Evolutionary conservation across 768 basidiomycete species (phyloP), one percentile per base, ranked within the genome.

Genomic region (Auricularia heimuer): DNA sequence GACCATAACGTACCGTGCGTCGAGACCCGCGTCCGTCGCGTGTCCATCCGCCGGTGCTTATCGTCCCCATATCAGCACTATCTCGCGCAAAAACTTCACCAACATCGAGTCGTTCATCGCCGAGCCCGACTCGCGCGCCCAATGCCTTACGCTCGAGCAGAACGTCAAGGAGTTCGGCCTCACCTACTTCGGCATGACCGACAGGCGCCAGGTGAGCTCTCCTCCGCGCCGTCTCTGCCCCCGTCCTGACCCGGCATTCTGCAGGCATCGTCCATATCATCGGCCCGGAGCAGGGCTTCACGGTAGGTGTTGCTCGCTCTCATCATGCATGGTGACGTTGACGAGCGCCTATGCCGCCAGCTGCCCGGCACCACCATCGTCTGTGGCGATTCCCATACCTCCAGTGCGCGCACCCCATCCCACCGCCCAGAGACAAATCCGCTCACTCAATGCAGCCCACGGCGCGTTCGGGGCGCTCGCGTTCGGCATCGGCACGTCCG

Each of bases 201-300:
- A 95, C 74, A 84, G 89, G 64, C 84, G 93, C 66, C 92, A 95
- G 79, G 92, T 86, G 70, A 67, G 75, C 65, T 36, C 11, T n/a
- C 34, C 21, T 61, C 39, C 33, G 10, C 11, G 10, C 14, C 33
- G n/a, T 3, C 39, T n/a, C 47, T 33, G 42, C 21, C 64, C 18
- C 21, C 37, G 24, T 18, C n/a, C 21, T 62, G 42, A 12, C 35
- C 36, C 62, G 39, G 37, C 54, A 33, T 36, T 54, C n/a, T 63
- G 36, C 67, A 90, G 89, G 86, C 65, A 92, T 90, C 68, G 89
- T 92, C 6, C 91, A 95, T 75, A 81, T 95, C 68, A 95, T 95
- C 71, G 93, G 92, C 56, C 93, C 93, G 62, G 93, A 95, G 73
- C 93, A 95, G 78, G 93, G 93, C 45, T 95, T 95, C 73, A 94